Evolutionary conservation across 306 rosid species (phyloP).

Genomic region (Rosa lucieae): DNA sequence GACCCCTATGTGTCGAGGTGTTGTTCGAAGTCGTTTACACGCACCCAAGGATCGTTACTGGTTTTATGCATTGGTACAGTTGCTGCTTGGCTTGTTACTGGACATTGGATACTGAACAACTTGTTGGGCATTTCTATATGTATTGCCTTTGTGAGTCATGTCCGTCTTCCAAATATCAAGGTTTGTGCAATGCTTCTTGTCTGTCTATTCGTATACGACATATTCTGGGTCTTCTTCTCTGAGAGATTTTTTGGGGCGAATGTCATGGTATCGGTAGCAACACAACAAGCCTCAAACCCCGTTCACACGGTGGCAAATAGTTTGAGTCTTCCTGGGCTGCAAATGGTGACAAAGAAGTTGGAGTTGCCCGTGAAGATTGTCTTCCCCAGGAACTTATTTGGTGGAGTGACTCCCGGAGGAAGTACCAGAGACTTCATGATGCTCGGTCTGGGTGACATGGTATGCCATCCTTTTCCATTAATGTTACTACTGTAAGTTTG

Average conservation of each 20-base stretch:
- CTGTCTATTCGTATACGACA: constrained; percentile 86
- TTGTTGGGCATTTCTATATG: constrained; percentile 92
- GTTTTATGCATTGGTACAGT: constrained; percentile 57
- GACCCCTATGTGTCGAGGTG: constrained; percentile 94
- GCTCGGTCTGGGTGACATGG: constrained; percentile 99
- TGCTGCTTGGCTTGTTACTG: constrained; percentile 93
- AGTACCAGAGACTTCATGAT: constrained; percentile 87
- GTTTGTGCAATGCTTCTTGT: constrained; percentile 93
- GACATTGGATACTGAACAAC: constrained; percentile 94
- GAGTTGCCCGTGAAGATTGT: constrained; percentile 98
- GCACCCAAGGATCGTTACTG: constrained; percentile 68
- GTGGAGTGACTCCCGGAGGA: constrained; percentile 73
- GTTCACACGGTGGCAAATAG: constrained; percentile 96
- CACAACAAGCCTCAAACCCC: constrained; percentile 93
- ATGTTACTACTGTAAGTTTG: constrained; percentile 12
- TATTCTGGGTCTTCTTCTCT: constrained; percentile 98
- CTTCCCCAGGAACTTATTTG: constrained; percentile 87
- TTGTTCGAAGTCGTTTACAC: constrained; percentile 87
- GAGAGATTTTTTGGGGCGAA: constrained; percentile 96
- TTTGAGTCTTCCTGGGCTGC: constrained; percentile 93
- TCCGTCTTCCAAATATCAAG: constrained; percentile 92
- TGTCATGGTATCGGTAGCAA: constrained; percentile 99
- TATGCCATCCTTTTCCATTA: constrained; percentile 36
- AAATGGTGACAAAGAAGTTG: constrained; percentile 86
- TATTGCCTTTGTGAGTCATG: constrained; percentile 96